These are phyloP conservation scores for Pelargonium fulgidum DNA, from an alignment of 441 rosid genomes.

Conservation along the genomic window DNA sequence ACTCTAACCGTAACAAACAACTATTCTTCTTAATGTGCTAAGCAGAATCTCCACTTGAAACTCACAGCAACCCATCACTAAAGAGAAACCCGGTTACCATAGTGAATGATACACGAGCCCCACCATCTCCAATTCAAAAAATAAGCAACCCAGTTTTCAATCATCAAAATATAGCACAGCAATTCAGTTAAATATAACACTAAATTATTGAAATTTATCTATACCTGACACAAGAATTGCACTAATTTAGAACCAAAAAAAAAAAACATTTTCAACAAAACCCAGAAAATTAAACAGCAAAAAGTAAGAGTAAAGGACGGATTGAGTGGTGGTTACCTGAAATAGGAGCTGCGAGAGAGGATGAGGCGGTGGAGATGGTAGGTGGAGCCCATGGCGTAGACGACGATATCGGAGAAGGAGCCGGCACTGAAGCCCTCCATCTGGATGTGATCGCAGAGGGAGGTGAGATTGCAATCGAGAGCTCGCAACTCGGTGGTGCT, in stretches of 20 bases:
- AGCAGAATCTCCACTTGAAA: neutral
- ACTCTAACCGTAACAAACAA: neutral
- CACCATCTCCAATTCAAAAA: neutral
- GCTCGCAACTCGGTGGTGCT: slow-evolving; percentile 63
- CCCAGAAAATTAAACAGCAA: neutral
- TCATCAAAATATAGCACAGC: neutral
- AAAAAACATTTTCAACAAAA: neutral
- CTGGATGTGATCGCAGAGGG: slow-evolving; percentile 89
- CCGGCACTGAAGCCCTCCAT: slow-evolving; percentile 77
- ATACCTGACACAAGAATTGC: too few relatives aligned
- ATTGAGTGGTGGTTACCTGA: slow-evolving; percentile 43
- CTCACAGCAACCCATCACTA: neutral
- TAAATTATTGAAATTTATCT: neutral
- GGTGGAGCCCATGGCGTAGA: slow-evolving; percentile 75
- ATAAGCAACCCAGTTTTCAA: neutral
- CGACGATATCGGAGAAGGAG: slow-evolving; percentile 78
- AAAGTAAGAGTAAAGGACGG: neutral
- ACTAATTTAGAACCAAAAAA: too few relatives aligned
- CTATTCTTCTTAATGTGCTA: neutral
- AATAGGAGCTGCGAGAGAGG: slow-evolving; percentile 92
- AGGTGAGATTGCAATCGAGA: slow-evolving; percentile 70
- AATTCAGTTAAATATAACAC: neutral
- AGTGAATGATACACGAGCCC: neutral
- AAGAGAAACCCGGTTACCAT: too few relatives aligned
- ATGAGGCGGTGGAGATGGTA: slow-evolving; percentile 87